These are phyloP conservation scores for Amphicarpaea edgeworthii DNA, from an alignment of 306 rosid genomes.

Conservation along the genomic window DNA sequence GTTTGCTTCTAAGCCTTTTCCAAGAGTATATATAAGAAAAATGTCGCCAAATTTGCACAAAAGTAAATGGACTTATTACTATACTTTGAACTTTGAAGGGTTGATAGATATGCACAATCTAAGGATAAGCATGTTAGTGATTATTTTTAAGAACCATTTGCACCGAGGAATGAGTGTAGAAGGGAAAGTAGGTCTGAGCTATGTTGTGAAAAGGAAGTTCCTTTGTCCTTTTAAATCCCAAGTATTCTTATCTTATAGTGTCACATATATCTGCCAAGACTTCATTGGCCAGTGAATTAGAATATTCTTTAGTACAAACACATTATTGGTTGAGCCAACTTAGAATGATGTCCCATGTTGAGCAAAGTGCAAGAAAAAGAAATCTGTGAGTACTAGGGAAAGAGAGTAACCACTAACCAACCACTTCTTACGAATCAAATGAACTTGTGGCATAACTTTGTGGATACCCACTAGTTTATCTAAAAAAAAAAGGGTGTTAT, in stretches of 20 bases:
- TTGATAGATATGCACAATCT: slow-evolving; percentile 36
- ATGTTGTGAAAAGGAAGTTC: slow-evolving; percentile 44
- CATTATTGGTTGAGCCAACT: slow-evolving; percentile 38
- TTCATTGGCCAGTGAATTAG: slow-evolving; percentile 46
- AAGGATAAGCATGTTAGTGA: slow-evolving; percentile 34
- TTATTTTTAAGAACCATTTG: slow-evolving; percentile 32
- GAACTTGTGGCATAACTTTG: slow-evolving; percentile 38
- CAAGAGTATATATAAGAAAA: background rate
- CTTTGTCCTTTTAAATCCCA: slow-evolving; percentile 18
- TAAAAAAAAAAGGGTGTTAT: slow-evolving; percentile 32
- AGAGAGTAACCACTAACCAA: slow-evolving; percentile 42
- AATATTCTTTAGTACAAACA: slow-evolving; percentile 52
- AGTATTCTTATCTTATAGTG: slow-evolving; percentile 38
- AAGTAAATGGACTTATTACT: slow-evolving; percentile 21
- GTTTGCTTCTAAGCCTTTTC: slow-evolving; percentile 19
- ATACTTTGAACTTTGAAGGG: slow-evolving; percentile 40
- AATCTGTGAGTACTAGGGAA: slow-evolving; percentile 12
- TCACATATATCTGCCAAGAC: slow-evolving; percentile 41
- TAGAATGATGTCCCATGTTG: slow-evolving; percentile 44
- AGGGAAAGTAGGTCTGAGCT: slow-evolving; percentile 27
- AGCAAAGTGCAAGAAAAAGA: slow-evolving; percentile 32
- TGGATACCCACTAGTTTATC: slow-evolving; percentile 36
- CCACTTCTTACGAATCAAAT: slow-evolving; percentile 49
- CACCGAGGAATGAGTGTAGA: slow-evolving; percentile 30
- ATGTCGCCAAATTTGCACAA: background rate